Conservation (phyloP, 805 yeast genomes). For the Wickerhamiella siamensis region DNA sequence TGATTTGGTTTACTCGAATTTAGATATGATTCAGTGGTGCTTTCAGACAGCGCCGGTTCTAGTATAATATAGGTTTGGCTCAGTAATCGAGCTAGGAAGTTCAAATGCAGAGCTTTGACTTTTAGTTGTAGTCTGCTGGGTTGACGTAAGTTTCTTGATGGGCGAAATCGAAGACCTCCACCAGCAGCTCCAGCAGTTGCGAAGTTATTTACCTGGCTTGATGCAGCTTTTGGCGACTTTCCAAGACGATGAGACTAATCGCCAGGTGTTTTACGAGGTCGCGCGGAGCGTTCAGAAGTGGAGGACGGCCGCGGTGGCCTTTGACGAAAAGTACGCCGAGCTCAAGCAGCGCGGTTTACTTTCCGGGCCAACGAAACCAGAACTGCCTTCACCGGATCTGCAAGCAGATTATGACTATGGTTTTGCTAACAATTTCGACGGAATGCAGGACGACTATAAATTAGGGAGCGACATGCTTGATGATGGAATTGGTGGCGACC, state of each 20-base stretch:
- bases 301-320: slow-evolving; percentile 6
- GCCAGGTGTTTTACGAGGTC: slow-evolving; percentile 13
- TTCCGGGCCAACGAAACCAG: not conserved
- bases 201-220: slow-evolving; percentile 15
- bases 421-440: not conserved
- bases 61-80: no score
- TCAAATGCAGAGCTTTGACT: no score
- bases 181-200: slow-evolving; percentile 10
- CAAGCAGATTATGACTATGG: slow-evolving; percentile 1
- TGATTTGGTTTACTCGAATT: no score
- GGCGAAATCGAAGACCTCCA: slow-evolving; percentile 12
- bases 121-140: no score
- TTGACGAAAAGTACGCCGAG: slow-evolving; percentile 9
- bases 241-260: slow-evolving; percentile 10
- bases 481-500: not conserved
- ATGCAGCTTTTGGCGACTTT: slow-evolving; percentile 12
- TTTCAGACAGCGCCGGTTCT: no score
- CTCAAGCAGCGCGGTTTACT: slow-evolving; percentile 6
- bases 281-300: slow-evolving; percentile 12
- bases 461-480: slow-evolving; percentile 1
- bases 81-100: no score
- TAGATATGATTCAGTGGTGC: no score
- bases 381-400: not conserved
- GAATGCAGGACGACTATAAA: not conserved
- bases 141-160: no score